phyloP scores from a whole-genome alignment of 352 stramenopile species.

The Albugo laibachii region DNA sequence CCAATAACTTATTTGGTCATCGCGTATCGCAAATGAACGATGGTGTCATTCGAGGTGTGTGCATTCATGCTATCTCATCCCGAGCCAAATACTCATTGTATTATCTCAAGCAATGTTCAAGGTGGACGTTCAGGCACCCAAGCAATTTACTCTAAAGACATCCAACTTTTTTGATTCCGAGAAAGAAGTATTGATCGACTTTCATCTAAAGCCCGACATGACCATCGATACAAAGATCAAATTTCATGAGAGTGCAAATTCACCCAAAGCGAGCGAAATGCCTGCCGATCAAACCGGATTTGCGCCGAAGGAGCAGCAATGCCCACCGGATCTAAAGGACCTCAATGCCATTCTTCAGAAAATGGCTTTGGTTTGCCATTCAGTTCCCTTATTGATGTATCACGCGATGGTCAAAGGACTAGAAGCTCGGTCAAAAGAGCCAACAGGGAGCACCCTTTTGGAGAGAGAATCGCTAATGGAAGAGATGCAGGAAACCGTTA shows the following conservation, averaged over 20 bases:
- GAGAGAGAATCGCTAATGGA: no score
- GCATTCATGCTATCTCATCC: no score
- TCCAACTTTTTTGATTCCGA: slow-evolving; percentile 25
- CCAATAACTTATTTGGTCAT: slow-evolving; percentile 48
- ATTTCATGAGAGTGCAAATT: slow-evolving; percentile 7
- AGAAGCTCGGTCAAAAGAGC: no score
- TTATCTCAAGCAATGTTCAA: no score
- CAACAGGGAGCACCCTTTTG: no score
- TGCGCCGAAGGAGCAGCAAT: slow-evolving; percentile 25
- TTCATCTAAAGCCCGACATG: slow-evolving; percentile 38
- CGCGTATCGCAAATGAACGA: slow-evolving; percentile 11
- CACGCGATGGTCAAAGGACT: no score
- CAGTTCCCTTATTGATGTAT: slow-evolving; percentile 58
- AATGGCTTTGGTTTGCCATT: slow-evolving; percentile 24
- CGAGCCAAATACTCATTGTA: no score
- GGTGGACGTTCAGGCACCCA: slow-evolving; percentile 40
- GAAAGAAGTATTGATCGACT: slow-evolving; percentile 50
- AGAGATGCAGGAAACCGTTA: no score
- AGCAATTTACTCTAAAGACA: slow-evolving; percentile 63
- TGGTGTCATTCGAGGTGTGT: no score
- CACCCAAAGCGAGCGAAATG: slow-evolving; percentile 15
- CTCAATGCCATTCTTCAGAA: slow-evolving; percentile 1
- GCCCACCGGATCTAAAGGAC: no score
- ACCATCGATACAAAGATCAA: slow-evolving; percentile 44
- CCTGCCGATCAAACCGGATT: slow-evolving; percentile 2